These are phyloP conservation scores for Podochytrium sp. DNA, from an alignment of 192 early-diverging fungal genomes.

Conservation along the genomic window DNA sequence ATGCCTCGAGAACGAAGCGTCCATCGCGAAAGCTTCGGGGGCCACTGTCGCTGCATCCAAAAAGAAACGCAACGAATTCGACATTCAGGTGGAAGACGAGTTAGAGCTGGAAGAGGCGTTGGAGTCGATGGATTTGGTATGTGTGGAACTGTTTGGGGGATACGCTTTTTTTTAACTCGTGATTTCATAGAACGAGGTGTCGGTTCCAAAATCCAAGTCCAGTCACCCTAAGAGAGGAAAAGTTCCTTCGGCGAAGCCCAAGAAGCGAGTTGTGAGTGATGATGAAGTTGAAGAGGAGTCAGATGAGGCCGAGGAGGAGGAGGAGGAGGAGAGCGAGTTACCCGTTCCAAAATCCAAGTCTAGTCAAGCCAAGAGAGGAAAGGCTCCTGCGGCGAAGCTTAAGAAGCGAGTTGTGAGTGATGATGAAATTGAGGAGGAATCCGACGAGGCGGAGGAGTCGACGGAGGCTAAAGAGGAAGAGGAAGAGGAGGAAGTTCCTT, in stretches of 20 bases:
- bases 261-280: neutral
- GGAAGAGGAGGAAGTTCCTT: constrained; percentile 11
- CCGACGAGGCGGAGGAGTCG: neutral
- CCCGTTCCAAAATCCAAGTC: neutral
- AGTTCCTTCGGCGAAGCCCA: neutral
- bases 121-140: neutral
- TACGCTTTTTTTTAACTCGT: neutral
- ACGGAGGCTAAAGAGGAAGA: neutral
- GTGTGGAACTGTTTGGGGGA: neutral
- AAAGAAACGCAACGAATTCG: neutral
- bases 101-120: neutral
- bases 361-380: no score
- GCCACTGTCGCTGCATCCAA: neutral
- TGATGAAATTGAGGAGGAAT: constrained; percentile 7
- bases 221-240: neutral
- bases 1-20: constrained; percentile 64
- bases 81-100: neutral
- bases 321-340: neutral
- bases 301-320: constrained; percentile 12
- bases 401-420: no score
- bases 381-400: no score
- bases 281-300: neutral
- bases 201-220: neutral
- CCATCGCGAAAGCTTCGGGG: constrained; percentile 15
- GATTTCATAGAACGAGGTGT: neutral